Percentiles rank a stretch among this genome's conserved stretches.
Evolutionary conservation across 441 rosid genomes (phyloP).

Genomic region (Gossypium aridum): DNA sequence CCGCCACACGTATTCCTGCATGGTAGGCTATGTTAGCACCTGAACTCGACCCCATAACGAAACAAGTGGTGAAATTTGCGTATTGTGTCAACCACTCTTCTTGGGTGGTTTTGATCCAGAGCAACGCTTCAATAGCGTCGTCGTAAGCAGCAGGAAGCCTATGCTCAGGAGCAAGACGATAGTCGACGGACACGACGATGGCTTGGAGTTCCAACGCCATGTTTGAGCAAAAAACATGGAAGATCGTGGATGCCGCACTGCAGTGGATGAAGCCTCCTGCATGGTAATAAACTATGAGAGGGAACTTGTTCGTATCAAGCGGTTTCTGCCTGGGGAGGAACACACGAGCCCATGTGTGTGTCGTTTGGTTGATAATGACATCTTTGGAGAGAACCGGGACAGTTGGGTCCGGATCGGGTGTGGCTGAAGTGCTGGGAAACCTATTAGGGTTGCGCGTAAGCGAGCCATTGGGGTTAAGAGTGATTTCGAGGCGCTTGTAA

Average conservation of each 20-base stretch:
- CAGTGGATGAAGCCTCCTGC: constrained; percentile 37
- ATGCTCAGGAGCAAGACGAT: constrained; percentile 47
- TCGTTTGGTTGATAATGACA: constrained; percentile 27
- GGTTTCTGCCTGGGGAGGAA: constrained; percentile 26
- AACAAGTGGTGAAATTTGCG: constrained; percentile 26
- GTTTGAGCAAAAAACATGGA: constrained; percentile 22
- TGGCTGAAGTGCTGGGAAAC: constrained; percentile 13
- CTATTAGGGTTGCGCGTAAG: constrained; percentile 27
- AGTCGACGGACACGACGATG: constrained; percentile 29
- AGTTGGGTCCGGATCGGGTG: constrained; percentile 21
- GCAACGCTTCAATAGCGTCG: constrained; percentile 36
- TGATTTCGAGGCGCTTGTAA: constrained; percentile 27
- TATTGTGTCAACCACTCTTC: constrained; percentile 27
- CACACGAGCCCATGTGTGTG: constrained; percentile 30
- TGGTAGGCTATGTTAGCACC: constrained; percentile 34
- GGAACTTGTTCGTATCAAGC: constrained; percentile 19
- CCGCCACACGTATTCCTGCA: constrained; percentile 16
- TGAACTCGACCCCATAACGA: constrained; percentile 36
- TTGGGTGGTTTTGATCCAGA: constrained; percentile 20
- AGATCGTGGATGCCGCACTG: constrained; percentile 8
- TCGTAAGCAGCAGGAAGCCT: constrained; percentile 47
- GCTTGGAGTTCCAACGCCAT: constrained; percentile 21
- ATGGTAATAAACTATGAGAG: constrained; percentile 35
- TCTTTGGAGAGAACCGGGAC: constrained; percentile 31
- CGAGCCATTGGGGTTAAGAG: constrained; percentile 41